Percentiles rank a stretch among this genome's conserved stretches.
phyloP scores from a whole-genome alignment of 192 early-diverging fungal species.

The Gonapodya sp. region DNA sequence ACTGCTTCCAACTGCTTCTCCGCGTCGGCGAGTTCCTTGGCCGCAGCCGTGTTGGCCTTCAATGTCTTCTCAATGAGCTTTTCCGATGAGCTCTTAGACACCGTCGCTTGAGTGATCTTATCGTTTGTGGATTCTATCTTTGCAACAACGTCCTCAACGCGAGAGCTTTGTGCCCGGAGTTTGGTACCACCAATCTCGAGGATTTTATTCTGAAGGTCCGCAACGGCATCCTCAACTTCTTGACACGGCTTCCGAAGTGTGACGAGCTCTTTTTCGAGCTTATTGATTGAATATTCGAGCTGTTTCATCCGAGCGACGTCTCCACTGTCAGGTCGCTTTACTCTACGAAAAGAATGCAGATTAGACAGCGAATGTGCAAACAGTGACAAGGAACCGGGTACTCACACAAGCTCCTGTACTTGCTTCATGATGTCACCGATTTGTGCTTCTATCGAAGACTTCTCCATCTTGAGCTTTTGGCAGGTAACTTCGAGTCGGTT shows the following conservation, averaged over 20 bases:
- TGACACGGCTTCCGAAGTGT: slow-evolving; percentile 44
- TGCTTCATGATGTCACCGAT: slow-evolving; percentile 60
- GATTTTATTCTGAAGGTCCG: slow-evolving; percentile 76
- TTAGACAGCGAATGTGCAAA: not conserved
- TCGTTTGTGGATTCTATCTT: slow-evolving; percentile 61
- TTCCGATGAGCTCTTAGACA: slow-evolving; percentile 61
- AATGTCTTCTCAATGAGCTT: slow-evolving; percentile 66
- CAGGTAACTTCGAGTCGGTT: slow-evolving; percentile 49
- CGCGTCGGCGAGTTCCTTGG: slow-evolving; percentile 54
- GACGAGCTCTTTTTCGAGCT: slow-evolving; percentile 31
- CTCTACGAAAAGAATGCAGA: not conserved
- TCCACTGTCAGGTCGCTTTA: slow-evolving; percentile 24
- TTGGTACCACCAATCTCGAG: slow-evolving; percentile 82
- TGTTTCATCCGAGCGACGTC: slow-evolving; percentile 24
- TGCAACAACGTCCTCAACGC: slow-evolving; percentile 68
- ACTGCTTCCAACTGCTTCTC: slow-evolving; percentile 53
- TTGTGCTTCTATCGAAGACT: slow-evolving; percentile 51
- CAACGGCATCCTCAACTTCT: slow-evolving; percentile 68
- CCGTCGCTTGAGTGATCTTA: slow-evolving; percentile 60
- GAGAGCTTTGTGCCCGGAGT: slow-evolving; percentile 75
- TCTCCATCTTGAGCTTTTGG: slow-evolving; percentile 64
- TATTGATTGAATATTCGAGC: slow-evolving; percentile 32
- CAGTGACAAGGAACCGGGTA: not conserved
- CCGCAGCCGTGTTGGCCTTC: slow-evolving; percentile 49
- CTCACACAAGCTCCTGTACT: slow-evolving; percentile 42